Evolutionary conservation across 139 green algal species (phyloP).

Genomic region (Astrephomene gubernaculifera): DNA sequence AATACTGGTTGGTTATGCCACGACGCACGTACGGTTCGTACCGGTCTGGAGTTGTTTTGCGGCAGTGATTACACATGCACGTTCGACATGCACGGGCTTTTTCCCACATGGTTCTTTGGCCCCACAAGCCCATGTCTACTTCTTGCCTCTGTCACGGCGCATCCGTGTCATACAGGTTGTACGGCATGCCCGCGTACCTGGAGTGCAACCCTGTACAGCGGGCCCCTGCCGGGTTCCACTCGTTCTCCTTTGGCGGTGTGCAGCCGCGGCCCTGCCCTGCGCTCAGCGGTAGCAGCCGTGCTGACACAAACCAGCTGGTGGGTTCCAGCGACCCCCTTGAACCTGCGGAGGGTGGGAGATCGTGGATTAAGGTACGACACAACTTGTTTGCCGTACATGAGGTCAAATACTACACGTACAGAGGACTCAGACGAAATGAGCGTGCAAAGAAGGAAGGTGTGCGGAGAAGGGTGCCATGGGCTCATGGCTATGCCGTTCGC

Average conservation of each 20-base stretch:
- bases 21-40: too few species aligned
- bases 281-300: constrained; percentile 13
- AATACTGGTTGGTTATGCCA: too few species aligned
- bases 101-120: background rate
- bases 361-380: background rate
- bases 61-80: background rate
- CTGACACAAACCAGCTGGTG: constrained; percentile 22
- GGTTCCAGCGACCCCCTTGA: constrained; percentile 7
- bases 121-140: background rate
- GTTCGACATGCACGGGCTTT: background rate
- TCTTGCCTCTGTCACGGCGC: background rate
- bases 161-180: background rate
- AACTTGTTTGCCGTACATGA: too few species aligned
- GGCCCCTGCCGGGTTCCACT: constrained; percentile 1
- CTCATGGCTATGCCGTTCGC: background rate
- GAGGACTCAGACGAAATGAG: too few species aligned
- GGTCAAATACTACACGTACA: too few species aligned
- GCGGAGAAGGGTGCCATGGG: too few species aligned
- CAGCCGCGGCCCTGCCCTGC: background rate
- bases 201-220: constrained; percentile 15
- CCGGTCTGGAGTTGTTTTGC: too few species aligned
- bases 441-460: too few species aligned
- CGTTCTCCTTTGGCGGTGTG: constrained; percentile 18
- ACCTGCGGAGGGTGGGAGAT: background rate
- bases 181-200: background rate